These are phyloP conservation scores for Salvia hispanica DNA, from an alignment of 257 asterid species.

Conservation along the genomic window DNA sequence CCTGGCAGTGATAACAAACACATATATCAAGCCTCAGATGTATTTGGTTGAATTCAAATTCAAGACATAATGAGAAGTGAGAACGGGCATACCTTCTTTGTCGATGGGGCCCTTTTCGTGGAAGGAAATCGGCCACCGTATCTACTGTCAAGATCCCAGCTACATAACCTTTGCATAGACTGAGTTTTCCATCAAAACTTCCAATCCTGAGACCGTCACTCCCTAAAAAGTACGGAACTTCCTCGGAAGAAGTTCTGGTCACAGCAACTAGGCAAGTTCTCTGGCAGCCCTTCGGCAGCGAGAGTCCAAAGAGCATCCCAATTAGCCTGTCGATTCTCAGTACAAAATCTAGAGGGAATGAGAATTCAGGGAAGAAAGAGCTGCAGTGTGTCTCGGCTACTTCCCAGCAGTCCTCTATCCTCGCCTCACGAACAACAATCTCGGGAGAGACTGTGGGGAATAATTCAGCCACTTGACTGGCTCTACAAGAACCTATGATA, in stretches of 20 bases:
- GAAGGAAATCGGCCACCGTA: constrained; percentile 92
- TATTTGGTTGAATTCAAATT: neutral
- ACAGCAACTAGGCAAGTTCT: constrained; percentile 91
- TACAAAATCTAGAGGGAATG: constrained; percentile 86
- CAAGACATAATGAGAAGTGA: neutral
- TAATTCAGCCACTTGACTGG: constrained; percentile 78
- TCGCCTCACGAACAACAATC: constrained; percentile 80
- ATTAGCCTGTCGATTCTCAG: constrained; percentile 79
- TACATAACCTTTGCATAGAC: constrained; percentile 71
- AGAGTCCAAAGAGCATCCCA: constrained; percentile 88
- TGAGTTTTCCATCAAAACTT: constrained; percentile 62
- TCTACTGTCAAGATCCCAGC: constrained; percentile 90
- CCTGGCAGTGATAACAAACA: constrained; percentile 45
- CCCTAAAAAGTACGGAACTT: constrained; percentile 53
- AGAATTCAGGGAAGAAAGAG: constrained; percentile 79
- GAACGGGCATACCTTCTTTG: constrained; percentile 67
- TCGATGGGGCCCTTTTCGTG: constrained; percentile 76
- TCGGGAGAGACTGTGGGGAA: constrained; percentile 74
- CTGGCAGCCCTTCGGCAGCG: constrained; percentile 80
- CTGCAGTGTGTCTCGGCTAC: constrained; percentile 96
- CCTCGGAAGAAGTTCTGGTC: constrained; percentile 50
- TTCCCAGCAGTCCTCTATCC: constrained; percentile 98
- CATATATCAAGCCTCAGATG: neutral
- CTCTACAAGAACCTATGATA: constrained; percentile 59
- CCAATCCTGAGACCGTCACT: constrained; percentile 66